Percentiles rank a stretch among this genome's conserved stretches.
phyloP scores from a whole-genome alignment of 2,329 filamentous ascomycete species.

The Graphilbum fragrans region DNA sequence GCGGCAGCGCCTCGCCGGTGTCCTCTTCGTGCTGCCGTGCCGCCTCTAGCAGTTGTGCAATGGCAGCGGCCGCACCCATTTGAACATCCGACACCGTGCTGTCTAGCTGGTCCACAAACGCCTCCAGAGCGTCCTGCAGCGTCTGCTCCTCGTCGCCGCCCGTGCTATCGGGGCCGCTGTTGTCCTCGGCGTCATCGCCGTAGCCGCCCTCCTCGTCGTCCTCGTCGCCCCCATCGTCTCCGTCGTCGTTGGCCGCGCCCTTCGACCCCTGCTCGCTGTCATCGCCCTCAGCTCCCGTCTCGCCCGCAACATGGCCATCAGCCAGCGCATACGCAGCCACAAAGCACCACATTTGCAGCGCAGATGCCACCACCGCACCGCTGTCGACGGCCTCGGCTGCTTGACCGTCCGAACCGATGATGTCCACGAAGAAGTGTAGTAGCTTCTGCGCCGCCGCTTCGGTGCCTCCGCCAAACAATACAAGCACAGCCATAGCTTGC shows the following conservation, averaged over 20 bases:
- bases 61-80: slow-evolving; percentile 65
- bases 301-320: slow-evolving; percentile 57
- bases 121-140: slow-evolving; percentile 64
- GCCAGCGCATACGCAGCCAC: slow-evolving; percentile 44
- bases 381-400: slow-evolving; percentile 61
- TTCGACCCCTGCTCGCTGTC: not conserved
- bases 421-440: slow-evolving; percentile 65
- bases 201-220: not conserved
- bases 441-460: slow-evolving; percentile 56
- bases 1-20: slow-evolving; percentile 33
- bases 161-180: slow-evolving; percentile 39
- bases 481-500: slow-evolving; percentile 59
- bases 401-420: slow-evolving; percentile 68
- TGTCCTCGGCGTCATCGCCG: slow-evolving; percentile 44
- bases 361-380: slow-evolving; percentile 57
- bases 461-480: slow-evolving; percentile 64
- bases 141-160: not conserved
- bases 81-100: slow-evolving; percentile 62
- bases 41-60: slow-evolving; percentile 73
- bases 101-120: slow-evolving; percentile 76
- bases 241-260: slow-evolving; percentile 29
- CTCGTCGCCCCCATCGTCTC: slow-evolving; percentile 49
- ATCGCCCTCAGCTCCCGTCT: not conserved
- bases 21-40: slow-evolving; percentile 35
- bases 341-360: slow-evolving; percentile 68